Conservation (phyloP, 345 rosid genomes). For the Draba incana region DNA sequence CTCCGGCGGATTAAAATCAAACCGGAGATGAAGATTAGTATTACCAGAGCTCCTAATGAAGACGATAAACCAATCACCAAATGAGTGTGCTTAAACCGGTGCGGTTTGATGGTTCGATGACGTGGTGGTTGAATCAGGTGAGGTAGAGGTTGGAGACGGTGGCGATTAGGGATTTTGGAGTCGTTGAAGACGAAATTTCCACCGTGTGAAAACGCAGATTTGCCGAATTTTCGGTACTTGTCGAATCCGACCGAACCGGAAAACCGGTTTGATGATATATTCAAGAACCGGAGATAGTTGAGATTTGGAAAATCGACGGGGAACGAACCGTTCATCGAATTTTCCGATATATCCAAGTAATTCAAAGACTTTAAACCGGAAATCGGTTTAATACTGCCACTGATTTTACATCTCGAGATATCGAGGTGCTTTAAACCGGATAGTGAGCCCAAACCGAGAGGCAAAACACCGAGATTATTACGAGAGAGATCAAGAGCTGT, state of each 20-base stretch:
- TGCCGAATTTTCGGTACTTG: conserved; percentile 57
- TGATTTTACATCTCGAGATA: conserved; percentile 71
- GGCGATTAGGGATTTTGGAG: conserved; percentile 45
- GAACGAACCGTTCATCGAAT: conserved; percentile 66
- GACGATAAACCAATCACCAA: conserved; percentile 52
- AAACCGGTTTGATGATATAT: conserved; percentile 74
- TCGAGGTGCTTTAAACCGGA: conserved; percentile 54
- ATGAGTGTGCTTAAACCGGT: conserved; percentile 35
- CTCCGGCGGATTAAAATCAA: conserved; percentile 45
- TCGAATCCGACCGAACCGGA: conserved; percentile 53
- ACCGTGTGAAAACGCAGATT: conserved; percentile 63
- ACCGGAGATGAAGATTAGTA: conserved; percentile 34
- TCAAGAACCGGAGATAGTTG: conserved; percentile 53
- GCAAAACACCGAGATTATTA: conserved; percentile 55
- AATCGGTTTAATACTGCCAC: conserved; percentile 52
- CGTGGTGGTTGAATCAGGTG: conserved; percentile 31
- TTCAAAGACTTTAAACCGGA: conserved; percentile 55
- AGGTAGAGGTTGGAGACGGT: conserved; percentile 23
- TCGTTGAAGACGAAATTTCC: conserved; percentile 51
- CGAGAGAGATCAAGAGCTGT: conserved; percentile 62
- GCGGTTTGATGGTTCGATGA: conserved; percentile 17
- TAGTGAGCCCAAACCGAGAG: conserved; percentile 57
- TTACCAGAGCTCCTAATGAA: conserved; percentile 46
- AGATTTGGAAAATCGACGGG: conserved; percentile 81
- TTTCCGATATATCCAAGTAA: conserved; percentile 72